Evolutionary conservation across 495 filamentous ascomycete genomes (phyloP).

Genomic region (Trichodelitschia bisporula): DNA sequence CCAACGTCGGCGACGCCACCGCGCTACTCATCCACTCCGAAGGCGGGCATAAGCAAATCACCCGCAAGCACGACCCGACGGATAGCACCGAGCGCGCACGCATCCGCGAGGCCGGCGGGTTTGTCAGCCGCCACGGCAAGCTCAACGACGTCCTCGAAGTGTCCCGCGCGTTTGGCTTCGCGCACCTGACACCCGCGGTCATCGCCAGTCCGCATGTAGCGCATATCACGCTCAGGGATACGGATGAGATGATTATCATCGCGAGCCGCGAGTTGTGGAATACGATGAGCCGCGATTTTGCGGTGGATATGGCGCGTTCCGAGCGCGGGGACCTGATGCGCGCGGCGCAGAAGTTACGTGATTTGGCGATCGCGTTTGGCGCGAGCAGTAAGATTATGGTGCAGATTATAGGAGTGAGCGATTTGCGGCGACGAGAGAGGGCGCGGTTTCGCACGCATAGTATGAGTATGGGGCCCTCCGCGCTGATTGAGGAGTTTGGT

Average conservation of each 20-base stretch:
- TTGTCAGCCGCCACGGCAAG: constrained; percentile 79
- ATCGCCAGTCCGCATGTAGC: constrained; percentile 74
- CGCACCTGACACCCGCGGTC: constrained; percentile 74
- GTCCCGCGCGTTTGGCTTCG: constrained; percentile 84
- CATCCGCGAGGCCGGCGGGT: constrained; percentile 86
- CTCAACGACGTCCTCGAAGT: constrained; percentile 80
- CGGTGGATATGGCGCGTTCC: constrained; percentile 71
- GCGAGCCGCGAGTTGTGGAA: constrained; percentile 91
- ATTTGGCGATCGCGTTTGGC: constrained; percentile 88
- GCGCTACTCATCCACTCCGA: constrained; percentile 82
- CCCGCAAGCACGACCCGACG: constrained; percentile 78
- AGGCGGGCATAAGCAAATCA: constrained; percentile 53
- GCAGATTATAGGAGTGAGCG: constrained; percentile 82
- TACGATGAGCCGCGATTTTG: constrained; percentile 61
- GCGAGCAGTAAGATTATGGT: constrained; percentile 92
- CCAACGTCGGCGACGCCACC: constrained; percentile 87
- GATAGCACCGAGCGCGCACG: constrained; percentile 59
- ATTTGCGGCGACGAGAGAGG: constrained; percentile 61
- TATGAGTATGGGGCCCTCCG: constrained; percentile 56
- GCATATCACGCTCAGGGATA: constrained; percentile 56
- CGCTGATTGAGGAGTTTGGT: constrained; percentile 40
- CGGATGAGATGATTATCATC: constrained; percentile 82
- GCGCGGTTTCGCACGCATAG: constrained; percentile 47
- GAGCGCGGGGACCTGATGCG: constrained; percentile 80
- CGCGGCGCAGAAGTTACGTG: constrained; percentile 83